Conservation (phyloP, 2,329 filamentous ascomycete genomes). For the Diaporthe vexans region DNA sequence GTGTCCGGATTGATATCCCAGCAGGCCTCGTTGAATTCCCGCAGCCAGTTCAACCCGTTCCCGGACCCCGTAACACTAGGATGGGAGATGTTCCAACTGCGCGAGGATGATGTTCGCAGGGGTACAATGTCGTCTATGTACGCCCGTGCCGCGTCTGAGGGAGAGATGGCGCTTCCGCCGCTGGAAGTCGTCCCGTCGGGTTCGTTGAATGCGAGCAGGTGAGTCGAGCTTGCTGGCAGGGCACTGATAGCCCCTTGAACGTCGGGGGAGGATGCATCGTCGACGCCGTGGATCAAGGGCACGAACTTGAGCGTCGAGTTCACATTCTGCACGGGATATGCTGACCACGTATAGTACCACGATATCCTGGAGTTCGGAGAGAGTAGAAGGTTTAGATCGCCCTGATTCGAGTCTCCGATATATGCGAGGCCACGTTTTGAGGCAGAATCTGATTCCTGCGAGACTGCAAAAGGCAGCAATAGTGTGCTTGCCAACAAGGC, state of each 20-base stretch:
- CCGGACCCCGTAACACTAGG: slow-evolving; percentile 57
- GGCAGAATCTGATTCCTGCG: slow-evolving; percentile 15
- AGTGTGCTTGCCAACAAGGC: slow-evolving; percentile 14
- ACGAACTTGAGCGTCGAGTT: slow-evolving; percentile 52
- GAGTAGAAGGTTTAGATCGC: slow-evolving; percentile 53
- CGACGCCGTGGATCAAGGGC: slow-evolving; percentile 55
- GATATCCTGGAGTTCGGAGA: slow-evolving; percentile 54
- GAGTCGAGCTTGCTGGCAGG: slow-evolving; percentile 53
- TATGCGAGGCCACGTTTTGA: slow-evolving; percentile 50
- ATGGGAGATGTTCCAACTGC: slow-evolving; percentile 56
- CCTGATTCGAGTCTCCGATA: slow-evolving; percentile 42
- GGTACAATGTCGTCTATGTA: slow-evolving; percentile 56
- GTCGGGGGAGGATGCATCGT: slow-evolving; percentile 49
- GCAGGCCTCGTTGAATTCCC: slow-evolving; percentile 56
- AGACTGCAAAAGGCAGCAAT: neutral
- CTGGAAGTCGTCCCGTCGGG: slow-evolving; percentile 56
- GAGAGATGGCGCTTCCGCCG: slow-evolving; percentile 55
- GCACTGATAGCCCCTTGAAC: slow-evolving; percentile 47
- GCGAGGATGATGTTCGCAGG: slow-evolving; percentile 45
- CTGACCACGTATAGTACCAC: slow-evolving; percentile 61
- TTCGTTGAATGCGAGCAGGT: slow-evolving; percentile 58
- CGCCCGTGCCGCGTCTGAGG: slow-evolving; percentile 54
- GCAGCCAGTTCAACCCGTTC: slow-evolving; percentile 56
- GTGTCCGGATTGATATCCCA: slow-evolving; percentile 52
- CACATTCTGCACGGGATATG: slow-evolving; percentile 47